These are phyloP conservation scores for Saccharomyces paradoxus DNA, from an alignment of 805 yeast genomes.

Conservation along the genomic window DNA sequence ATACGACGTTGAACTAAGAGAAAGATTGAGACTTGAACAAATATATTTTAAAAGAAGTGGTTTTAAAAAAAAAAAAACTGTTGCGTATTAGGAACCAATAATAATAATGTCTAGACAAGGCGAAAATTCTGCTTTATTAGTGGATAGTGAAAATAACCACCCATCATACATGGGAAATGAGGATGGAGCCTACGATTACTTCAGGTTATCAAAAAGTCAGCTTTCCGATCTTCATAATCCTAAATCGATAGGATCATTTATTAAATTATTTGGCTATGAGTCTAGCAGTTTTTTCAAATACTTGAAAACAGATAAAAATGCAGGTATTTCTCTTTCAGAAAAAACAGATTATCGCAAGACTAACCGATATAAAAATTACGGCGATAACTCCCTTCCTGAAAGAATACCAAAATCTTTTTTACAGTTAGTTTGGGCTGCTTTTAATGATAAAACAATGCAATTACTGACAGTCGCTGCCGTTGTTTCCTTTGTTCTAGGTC, in stretches of 20 bases:
- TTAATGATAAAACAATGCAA: constrained; percentile 85
- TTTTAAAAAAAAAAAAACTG: neutral
- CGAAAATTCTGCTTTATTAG: neutral
- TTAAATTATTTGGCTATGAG: constrained; percentile 17
- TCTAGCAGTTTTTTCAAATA: constrained; percentile 13
- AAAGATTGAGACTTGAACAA: neutral
- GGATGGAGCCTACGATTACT: neutral
- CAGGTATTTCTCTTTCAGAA: constrained; percentile 17
- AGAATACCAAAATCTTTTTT: constrained; percentile 62
- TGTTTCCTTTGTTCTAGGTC: constrained; percentile 80
- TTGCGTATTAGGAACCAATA: neutral
- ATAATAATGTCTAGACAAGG: neutral
- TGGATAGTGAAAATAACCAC: neutral
- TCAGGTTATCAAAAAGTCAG: constrained; percentile 13
- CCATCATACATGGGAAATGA: neutral
- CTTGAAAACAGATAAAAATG: constrained; percentile 16
- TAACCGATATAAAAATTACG: constrained; percentile 38
- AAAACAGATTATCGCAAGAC: constrained; percentile 4
- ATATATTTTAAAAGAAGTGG: neutral
- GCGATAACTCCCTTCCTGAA: constrained; percentile 65
- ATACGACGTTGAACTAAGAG: neutral
- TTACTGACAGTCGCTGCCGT: constrained; percentile 79
- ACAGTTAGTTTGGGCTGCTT: constrained; percentile 65
- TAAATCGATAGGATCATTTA: constrained; percentile 23
- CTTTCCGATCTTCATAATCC: constrained; percentile 27